phyloP scores from a whole-genome alignment of 768 basidiomycete genomes.

The Boletus vermiculosoides region DNA sequence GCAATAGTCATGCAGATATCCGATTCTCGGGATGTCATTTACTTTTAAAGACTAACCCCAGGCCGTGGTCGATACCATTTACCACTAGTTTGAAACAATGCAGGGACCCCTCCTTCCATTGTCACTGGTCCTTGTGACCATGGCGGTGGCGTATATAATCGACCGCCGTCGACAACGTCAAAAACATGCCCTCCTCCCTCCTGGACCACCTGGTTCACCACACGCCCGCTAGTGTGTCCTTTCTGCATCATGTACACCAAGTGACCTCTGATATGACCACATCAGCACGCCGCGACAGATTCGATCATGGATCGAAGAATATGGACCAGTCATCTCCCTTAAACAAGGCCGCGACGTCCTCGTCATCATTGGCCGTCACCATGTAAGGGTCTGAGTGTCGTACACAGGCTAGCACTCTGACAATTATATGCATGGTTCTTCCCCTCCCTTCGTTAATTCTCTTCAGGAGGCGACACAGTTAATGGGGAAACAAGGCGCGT shows the following conservation, averaged over 20 bases:
- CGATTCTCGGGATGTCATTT: too few relatives aligned
- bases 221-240: constrained; percentile 20
- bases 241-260: neutral
- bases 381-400: neutral
- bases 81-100: too few relatives aligned
- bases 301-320: constrained; percentile 26
- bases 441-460: too few relatives aligned
- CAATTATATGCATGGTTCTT: too few relatives aligned
- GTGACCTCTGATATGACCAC: neutral
- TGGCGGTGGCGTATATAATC: constrained; percentile 5
- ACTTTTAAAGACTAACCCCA: too few relatives aligned
- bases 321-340: constrained; percentile 28
- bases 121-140: neutral
- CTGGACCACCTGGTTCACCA: constrained; percentile 21
- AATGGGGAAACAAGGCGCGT: constrained; percentile 58
- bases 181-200: constrained; percentile 18
- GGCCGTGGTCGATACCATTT: too few relatives aligned
- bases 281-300: constrained; percentile 17
- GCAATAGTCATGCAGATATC: too few relatives aligned
- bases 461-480: constrained; percentile 48
- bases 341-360: constrained; percentile 24
- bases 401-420: neutral
- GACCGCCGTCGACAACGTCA: neutral
- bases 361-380: constrained; percentile 25
- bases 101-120: too few relatives aligned